Base-by-base conservation (phyloP, 306 rosid species). In the Cucumis hystrix region DNA sequence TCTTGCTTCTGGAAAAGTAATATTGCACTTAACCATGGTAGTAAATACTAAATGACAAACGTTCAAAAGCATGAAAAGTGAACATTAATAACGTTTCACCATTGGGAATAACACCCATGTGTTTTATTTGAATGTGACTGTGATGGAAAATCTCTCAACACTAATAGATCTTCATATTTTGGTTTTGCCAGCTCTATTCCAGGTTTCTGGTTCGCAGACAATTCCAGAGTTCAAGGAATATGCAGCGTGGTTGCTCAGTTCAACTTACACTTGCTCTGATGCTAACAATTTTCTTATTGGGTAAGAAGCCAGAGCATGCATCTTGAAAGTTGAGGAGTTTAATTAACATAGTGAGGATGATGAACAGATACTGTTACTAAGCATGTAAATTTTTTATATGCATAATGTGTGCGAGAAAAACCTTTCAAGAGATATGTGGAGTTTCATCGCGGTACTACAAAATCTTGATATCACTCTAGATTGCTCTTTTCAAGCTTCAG, bases 271-370 rank as follows among this genome's bases (percentile, higher is more conserved):
- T 94, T 40, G 91, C 86, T 84, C 84, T 94, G 62, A 85, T 91
- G 94, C 82, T 94, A 81, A 85, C 93, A 74, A 78, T 94, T 63
- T 91, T 94, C 82, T 81, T 94, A 45, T 80, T 91, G 62, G 96
- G 98, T 94, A 87, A 83, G 96, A 83, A 81, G 61, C 78, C 80
- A 77, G 60, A 83, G 64, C 51, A 55, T 17, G 58, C 77, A 75
- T 70, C 55, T 60, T 76, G 35, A 18, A 62, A 16, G 28, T 57
- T n/a, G 5, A 45, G 77, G 49, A 37, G 30, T 56, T 14, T 7
- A 72, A 49, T 41, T 49, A 16, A 52, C 35, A 67, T 67, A 41
- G 16, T 5, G 47, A 67, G 55, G 18, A 67, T 41, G 52, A 8
- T 35, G 72, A 65, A 66, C 18, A 4, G 76, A 47, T 72, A 21